These are phyloP conservation scores for Camillea tinctor DNA, from an alignment of 2,329 filamentous ascomycete genomes.

Conservation along the genomic window DNA sequence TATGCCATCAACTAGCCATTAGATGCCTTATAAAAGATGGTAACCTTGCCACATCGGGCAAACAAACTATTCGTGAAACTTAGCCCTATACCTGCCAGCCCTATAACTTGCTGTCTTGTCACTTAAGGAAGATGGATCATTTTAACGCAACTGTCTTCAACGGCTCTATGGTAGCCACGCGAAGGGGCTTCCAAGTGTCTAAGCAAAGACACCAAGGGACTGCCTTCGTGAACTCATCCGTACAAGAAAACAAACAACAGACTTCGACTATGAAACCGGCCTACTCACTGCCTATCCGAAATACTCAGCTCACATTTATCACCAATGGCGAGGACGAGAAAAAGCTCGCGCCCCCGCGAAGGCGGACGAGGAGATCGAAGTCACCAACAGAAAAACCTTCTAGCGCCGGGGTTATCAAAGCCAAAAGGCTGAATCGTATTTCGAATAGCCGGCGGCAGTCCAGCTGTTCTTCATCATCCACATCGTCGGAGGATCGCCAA, in stretches of 20 bases:
- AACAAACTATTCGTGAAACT: background rate
- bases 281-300: background rate
- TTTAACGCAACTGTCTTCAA: conserved; percentile 38
- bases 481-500: conserved; percentile 5
- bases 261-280: background rate
- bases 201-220: conserved; percentile 40
- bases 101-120: background rate
- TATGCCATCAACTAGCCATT: too few relatives aligned
- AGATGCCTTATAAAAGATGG: too few relatives aligned
- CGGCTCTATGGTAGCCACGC: conserved; percentile 37
- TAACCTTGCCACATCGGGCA: background rate
- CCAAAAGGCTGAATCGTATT: background rate
- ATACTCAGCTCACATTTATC: conserved; percentile 12
- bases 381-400: background rate
- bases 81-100: background rate
- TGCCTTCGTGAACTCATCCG: conserved; percentile 38
- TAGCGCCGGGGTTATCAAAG: background rate
- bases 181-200: conserved; percentile 39
- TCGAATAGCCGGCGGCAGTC: background rate
- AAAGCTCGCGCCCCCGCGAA: background rate
- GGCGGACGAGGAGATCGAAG: background rate
- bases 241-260: background rate
- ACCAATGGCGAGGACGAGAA: conserved; percentile 4
- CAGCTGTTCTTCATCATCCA: conserved; percentile 3
- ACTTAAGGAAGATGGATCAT: conserved; percentile 34